Evolutionary conservation across 2,329 filamentous ascomycete species (phyloP).

Genomic region (Lizonia empirigonia): DNA sequence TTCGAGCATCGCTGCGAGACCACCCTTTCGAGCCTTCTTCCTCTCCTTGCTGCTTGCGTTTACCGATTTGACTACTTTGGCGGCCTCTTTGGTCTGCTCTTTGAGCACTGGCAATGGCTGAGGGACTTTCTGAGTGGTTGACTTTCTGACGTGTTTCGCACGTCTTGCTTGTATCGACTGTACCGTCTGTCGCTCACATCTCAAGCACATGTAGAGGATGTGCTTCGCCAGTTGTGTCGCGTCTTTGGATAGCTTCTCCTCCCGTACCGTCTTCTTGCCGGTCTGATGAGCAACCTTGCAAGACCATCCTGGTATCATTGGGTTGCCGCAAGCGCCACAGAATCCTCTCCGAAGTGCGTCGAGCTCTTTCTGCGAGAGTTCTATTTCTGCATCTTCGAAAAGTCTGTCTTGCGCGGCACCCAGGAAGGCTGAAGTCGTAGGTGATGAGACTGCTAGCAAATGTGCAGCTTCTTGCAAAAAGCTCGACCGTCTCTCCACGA

Average conservation of each 20-base stretch:
- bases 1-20: constrained; percentile 60
- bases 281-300: constrained; percentile 28
- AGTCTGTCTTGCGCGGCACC: constrained; percentile 37
- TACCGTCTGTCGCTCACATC: constrained; percentile 42
- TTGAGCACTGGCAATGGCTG: constrained; percentile 1
- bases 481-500: constrained; percentile 28
- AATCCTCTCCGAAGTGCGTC: constrained; percentile 38
- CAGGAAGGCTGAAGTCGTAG: constrained; percentile 41
- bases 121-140: constrained; percentile 3
- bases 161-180: constrained; percentile 28
- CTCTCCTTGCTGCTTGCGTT: constrained; percentile 60
- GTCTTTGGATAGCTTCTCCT: constrained; percentile 8
- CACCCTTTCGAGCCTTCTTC: constrained; percentile 61
- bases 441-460: constrained; percentile 39
- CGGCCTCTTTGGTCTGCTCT: constrained; percentile 16
- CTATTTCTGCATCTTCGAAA: constrained; percentile 35
- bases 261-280: background rate
- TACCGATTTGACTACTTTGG: constrained; percentile 41
- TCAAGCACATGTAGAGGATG: constrained; percentile 36
- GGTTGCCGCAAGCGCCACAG: constrained; percentile 48
- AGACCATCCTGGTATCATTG: constrained; percentile 47
- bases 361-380: constrained; percentile 34
- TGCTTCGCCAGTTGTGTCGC: constrained; percentile 22
- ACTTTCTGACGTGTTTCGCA: constrained; percentile 26
- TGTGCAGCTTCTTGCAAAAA: constrained; percentile 46